Evolutionary conservation across 1,284 basidiomycete species (phyloP).

Genomic region (Ustilago sp.): DNA sequence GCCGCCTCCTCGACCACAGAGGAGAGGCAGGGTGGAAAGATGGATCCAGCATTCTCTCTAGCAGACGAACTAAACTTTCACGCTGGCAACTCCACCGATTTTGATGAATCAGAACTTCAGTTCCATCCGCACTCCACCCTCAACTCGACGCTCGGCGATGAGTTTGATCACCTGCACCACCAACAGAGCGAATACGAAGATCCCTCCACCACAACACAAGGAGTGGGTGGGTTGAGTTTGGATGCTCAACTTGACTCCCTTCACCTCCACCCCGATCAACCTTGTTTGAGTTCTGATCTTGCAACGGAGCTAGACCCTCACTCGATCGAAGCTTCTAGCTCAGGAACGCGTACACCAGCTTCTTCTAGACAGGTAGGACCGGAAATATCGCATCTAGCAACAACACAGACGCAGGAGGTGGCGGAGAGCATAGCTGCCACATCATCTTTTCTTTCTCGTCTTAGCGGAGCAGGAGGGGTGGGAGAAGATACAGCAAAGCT

Average conservation of each 20-base stretch:
- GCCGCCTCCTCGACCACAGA: too few species aligned
- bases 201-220: not conserved
- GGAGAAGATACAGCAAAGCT: slow-evolving; percentile 24
- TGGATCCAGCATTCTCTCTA: slow-evolving; percentile 49
- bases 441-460: slow-evolving; percentile 5
- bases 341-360: not conserved
- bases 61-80: slow-evolving; percentile 30
- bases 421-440: slow-evolving; percentile 11
- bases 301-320: slow-evolving; percentile 7
- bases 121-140: not conserved
- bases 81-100: not conserved
- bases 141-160: not conserved
- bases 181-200: not conserved
- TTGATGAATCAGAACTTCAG: slow-evolving; percentile 5
- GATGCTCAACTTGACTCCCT: slow-evolving; percentile 16
- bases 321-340: not conserved
- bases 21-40: not conserved
- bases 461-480: not conserved
- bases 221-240: not conserved
- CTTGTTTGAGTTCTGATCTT: slow-evolving; percentile 15
- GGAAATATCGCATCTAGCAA: not conserved
- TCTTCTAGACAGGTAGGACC: not conserved
- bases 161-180: not conserved
- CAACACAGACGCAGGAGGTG: not conserved
- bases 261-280: slow-evolving; percentile 5